These are phyloP conservation scores for Monilinia aucupariae DNA, from an alignment of 2,329 filamentous ascomycete genomes.

Conservation along the genomic window DNA sequence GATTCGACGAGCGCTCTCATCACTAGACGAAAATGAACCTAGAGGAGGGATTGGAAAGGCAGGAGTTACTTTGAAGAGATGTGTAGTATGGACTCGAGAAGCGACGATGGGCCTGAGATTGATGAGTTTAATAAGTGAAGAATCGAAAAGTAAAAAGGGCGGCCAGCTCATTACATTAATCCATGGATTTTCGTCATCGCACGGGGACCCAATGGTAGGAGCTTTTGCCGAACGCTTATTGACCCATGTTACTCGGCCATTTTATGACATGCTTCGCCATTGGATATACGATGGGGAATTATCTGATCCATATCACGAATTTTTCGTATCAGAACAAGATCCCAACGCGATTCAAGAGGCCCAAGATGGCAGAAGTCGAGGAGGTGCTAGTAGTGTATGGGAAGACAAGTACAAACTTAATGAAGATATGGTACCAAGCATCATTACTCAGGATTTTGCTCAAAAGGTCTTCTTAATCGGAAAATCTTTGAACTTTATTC, in stretches of 20 bases:
- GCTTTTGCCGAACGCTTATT: conserved; percentile 88
- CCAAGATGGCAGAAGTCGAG: conserved; percentile 46
- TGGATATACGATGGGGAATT: conserved; percentile 99
- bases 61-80: conserved; percentile 89
- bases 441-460: conserved; percentile 88
- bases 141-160: conserved; percentile 77
- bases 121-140: conserved; percentile 91
- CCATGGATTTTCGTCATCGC: conserved; percentile 85
- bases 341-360: conserved; percentile 42
- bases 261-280: conserved; percentile 90
- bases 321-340: conserved; percentile 85
- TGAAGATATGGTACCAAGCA: conserved; percentile 81
- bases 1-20: conserved; percentile 73
- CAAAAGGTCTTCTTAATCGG: conserved; percentile 96
- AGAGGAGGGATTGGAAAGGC: conserved; percentile 72
- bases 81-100: conserved; percentile 94
- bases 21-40: conserved; percentile 63
- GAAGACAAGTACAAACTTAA: conserved; percentile 93
- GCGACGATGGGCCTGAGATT: conserved; percentile 91
- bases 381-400: conserved; percentile 84
- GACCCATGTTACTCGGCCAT: conserved; percentile 81
- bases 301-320: conserved; percentile 91
- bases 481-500: conserved; percentile 96
- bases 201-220: conserved; percentile 91
- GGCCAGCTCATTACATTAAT: conserved; percentile 92